Evolutionary conservation across 2,329 filamentous ascomycete species (phyloP), one percentile per base, ranked within the genome.

Genomic region (Trichophyton benhamiae): DNA sequence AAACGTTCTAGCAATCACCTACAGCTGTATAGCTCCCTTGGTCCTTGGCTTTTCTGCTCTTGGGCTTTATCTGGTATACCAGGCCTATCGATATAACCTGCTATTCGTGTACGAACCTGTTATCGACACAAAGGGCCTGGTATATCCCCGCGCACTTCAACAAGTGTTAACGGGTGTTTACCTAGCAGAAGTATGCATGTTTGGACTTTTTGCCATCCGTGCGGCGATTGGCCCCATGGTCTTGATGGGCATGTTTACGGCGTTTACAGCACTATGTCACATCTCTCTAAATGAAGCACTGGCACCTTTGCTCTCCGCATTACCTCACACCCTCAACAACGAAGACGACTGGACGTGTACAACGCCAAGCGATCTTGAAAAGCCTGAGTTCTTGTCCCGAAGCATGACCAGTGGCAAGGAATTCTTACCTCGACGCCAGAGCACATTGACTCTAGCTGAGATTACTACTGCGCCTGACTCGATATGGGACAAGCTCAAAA

Each of bases 21-120:
- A 96, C 71, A 87, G 90, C 1, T 88, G 87, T 67, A 95, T 96
- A 67, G 89, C 91, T 1, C 91, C 91, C 0, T 77, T 96, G 0
- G 86, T 96, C 60, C 80, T 96, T 20, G 83, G 86, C 6, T 96
- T 96, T 69, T 88, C 89, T 3, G 86, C 87, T 0, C 77, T 88
- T 15, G 91, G 89, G 27, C 82, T 96, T 64, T 83, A 80, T 42
- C 78, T 94, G 42, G 90, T 96, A 70, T 95, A 95, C 71, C 77
- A 92, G 60, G 88, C 90, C 42, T 96, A 91, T 79, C 84, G 89
- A 41, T 96, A 96, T 79, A 95, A 96, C 70, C 78, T 96, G 59
- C 80, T 96, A 59, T 96, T 89, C 72, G 90, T 95, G 4, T 87
- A 87, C 61, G 87, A 94, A 71, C 84, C 87, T 13, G 78, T 84